These are phyloP conservation scores for Wickerhamiella parazyma DNA, from an alignment of 805 yeast genomes.

Conservation along the genomic window DNA sequence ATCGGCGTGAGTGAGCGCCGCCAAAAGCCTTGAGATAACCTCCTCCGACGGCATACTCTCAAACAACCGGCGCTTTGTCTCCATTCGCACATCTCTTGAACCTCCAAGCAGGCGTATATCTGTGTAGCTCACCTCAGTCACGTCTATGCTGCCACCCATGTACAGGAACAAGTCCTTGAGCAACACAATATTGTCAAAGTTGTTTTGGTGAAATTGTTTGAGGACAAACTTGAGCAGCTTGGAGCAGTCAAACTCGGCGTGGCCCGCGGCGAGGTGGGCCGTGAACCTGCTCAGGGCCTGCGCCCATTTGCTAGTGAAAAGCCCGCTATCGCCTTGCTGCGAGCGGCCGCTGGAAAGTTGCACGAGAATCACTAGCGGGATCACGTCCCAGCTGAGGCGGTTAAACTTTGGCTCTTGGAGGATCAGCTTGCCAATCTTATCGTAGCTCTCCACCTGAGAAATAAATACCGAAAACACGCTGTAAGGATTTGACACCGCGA, in stretches of 20 bases:
- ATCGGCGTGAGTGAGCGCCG: constrained; percentile 29
- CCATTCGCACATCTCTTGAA: constrained; percentile 27
- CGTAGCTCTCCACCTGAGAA: constrained; percentile 82
- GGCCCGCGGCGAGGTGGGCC: constrained; percentile 50
- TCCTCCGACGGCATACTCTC: neutral
- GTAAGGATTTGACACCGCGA: constrained; percentile 64
- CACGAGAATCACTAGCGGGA: constrained; percentile 58
- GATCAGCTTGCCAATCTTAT: constrained; percentile 64
- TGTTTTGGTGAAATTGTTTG: constrained; percentile 48
- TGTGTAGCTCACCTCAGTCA: constrained; percentile 46
- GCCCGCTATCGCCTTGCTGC: constrained; percentile 61
- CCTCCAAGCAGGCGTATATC: constrained; percentile 51
- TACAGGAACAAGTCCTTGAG: constrained; percentile 37
- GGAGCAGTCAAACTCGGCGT: constrained; percentile 42
- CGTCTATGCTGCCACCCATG: constrained; percentile 64
- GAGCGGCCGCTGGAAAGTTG: constrained; percentile 58
- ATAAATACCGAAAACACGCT: constrained; percentile 60
- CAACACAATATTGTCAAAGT: constrained; percentile 46
- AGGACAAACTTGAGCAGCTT: constrained; percentile 49
- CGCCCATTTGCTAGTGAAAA: constrained; percentile 72
- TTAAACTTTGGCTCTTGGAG: constrained; percentile 69
- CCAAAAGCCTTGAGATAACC: constrained; percentile 30
- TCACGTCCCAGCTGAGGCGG: constrained; percentile 70
- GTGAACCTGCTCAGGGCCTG: constrained; percentile 65
- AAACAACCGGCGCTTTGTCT: constrained; percentile 24